phyloP scores from a whole-genome alignment of 371 early-diverging fungal species.

The Phascolomyces articulosus region DNA sequence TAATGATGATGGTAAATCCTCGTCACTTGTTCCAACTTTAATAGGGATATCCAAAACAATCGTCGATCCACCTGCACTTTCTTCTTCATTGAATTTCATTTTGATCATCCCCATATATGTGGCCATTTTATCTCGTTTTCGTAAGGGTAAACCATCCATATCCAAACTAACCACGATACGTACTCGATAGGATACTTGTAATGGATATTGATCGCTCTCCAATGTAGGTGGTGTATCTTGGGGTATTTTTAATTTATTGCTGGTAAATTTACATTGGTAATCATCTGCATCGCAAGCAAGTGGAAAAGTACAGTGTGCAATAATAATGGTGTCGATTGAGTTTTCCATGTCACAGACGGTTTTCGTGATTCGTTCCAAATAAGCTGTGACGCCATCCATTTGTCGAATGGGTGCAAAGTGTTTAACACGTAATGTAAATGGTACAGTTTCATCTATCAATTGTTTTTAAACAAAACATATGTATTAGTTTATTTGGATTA shows the following conservation, averaged over 20 bases:
- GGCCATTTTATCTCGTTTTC: constrained; percentile 19
- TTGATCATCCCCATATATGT: constrained; percentile 11
- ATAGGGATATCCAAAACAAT: constrained; percentile 15
- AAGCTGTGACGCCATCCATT: constrained; percentile 19
- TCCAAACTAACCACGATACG: constrained; percentile 25
- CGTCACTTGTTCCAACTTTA: constrained; percentile 11
- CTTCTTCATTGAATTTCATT: constrained; percentile 15
- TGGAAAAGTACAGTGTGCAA: constrained; percentile 20
- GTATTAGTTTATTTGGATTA: no score
- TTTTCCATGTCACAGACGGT: constrained; percentile 5
- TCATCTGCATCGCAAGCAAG: constrained; percentile 24
- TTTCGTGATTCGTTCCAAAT: constrained; percentile 25
- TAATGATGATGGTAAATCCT: neutral
- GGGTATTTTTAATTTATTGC: constrained; percentile 15
- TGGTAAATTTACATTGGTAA: constrained; percentile 14
- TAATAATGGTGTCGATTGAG: constrained; percentile 14
- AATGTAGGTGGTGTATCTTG: constrained; percentile 19
- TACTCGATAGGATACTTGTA: constrained; percentile 25
- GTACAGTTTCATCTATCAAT: constrained; percentile 18
- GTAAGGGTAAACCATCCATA: constrained; percentile 14
- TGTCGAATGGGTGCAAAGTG: constrained; percentile 34
- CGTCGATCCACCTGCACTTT: constrained; percentile 3
- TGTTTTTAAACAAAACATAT: no score
- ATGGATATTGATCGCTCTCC: constrained; percentile 14
- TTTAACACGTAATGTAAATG: constrained; percentile 22